Percentiles rank a stretch among this genome's conserved stretches.
Evolutionary conservation across 352 stramenopile genomes (phyloP).

Genomic region (Phytophthora pisi): DNA sequence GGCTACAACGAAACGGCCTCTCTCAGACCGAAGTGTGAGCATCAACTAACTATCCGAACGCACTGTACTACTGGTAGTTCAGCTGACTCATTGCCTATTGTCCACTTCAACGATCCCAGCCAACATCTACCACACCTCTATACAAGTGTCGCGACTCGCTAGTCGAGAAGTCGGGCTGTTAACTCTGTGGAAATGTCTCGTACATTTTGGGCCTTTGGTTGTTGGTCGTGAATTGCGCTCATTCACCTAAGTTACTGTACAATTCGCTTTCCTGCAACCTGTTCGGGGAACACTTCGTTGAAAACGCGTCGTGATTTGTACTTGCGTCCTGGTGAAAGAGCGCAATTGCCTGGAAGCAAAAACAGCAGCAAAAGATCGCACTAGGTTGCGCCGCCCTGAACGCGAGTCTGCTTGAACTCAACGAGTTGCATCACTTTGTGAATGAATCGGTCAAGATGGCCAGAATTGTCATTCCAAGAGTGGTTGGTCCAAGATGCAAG

Average conservation of each 20-base stretch:
- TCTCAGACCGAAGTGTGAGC: not conserved
- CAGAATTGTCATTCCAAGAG: not conserved
- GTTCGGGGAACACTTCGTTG: slow-evolving; percentile 3
- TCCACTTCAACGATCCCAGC: not conserved
- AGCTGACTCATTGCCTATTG: not conserved
- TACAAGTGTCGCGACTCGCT: slow-evolving; percentile 4
- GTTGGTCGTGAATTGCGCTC: not conserved
- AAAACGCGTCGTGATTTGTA: slow-evolving; percentile 11
- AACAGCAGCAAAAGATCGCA: too few species aligned
- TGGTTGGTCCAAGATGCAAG: too few species aligned
- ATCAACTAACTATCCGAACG: too few species aligned
- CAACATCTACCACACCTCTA: not conserved
- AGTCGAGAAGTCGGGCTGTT: not conserved
- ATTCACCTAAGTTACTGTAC: not conserved
- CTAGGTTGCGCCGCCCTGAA: slow-evolving; percentile 16
- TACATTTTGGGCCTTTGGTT: not conserved
- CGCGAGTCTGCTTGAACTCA: slow-evolving; percentile 8
- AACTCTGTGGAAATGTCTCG: not conserved
- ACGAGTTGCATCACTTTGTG: not conserved
- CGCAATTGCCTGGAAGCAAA: slow-evolving; percentile 1
- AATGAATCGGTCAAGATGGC: not conserved
- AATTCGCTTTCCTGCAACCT: slow-evolving; percentile 1
- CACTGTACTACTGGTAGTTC: too few species aligned
- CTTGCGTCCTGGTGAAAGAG: not conserved
- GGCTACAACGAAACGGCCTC: not conserved